Base-by-base conservation (phyloP, 768 basidiomycete genomes). In the Kwoniella heveanensis region DNA sequence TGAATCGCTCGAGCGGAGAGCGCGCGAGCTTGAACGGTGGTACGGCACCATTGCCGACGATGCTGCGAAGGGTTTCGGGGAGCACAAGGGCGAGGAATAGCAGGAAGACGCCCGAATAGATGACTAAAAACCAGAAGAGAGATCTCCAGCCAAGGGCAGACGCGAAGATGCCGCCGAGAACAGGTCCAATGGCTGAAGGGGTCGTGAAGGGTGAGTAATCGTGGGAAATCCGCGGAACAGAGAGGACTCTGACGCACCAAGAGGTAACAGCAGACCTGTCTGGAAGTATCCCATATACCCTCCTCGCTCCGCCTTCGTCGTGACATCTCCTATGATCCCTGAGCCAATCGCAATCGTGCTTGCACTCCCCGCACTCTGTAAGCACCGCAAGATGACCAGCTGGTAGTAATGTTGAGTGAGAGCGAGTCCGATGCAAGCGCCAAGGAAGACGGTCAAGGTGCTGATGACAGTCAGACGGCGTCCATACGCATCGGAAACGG, bases 281-380 rank as follows among this genome's bases (percentile, higher is more conserved):
- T 79, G 83, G 75, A 86, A 90, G 9, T 90, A 54, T 1, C 90
- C 91, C 63, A 87, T 84, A 79, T 87, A 90, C 2, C 86, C 84
- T 19, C 89, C 91, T 32, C 91, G 82, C 79, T 92, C 90, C 32
- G 84, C 83, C 0, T 85, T 86, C 1, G 84, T 84, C 3, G 89
- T 85, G 30, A 94, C 88, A 75, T 94, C 91, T 1, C 86, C 86
- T 61, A 94, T 85, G 5, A 90, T 86, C 6, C 91, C 91, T 86
- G 84, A 0, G 89, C 87, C 81, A 59, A 59, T 52, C 19, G 50
- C 44, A 15, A 51, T 63, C 15, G 57, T 29, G 17, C 50, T 27
- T 36, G 44, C 37, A 19, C 61, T 39, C 15, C 58, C 59, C 17
- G 66, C 52, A 26, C 63, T 66, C 51, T 92, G 91, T 1, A 92